Conservation (phyloP, 2,329 filamentous ascomycete species). For the Fusarium sulawesiense region DNA sequence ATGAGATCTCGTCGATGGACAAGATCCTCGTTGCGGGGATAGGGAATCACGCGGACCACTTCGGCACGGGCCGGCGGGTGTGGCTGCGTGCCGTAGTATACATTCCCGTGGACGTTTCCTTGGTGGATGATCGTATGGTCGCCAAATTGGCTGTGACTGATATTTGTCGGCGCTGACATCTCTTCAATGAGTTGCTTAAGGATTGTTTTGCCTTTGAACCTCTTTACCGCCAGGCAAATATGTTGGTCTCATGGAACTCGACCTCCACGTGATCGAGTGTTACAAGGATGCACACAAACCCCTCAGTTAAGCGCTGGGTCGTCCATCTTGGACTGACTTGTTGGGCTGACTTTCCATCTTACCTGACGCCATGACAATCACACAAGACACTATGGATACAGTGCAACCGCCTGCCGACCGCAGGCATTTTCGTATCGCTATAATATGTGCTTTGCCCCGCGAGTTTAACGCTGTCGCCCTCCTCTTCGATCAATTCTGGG, state of each 20-base stretch:
- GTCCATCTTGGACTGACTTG: background rate
- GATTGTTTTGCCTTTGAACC: no score
- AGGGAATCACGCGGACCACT: slow-evolving; percentile 34
- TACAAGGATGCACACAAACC: background rate
- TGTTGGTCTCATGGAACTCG: background rate
- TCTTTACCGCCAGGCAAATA: background rate
- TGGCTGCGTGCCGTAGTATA: background rate
- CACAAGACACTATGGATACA: background rate
- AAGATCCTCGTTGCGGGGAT: slow-evolving; percentile 43
- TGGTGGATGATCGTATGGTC: background rate
- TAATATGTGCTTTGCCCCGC: background rate
- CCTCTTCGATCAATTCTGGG: slow-evolving; percentile 40
- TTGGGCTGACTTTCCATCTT: background rate
- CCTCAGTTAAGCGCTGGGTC: background rate
- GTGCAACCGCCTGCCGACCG: background rate
- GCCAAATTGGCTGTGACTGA: background rate
- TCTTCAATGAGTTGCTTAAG: background rate
- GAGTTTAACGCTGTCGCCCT: background rate
- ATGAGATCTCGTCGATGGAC: slow-evolving; percentile 39
- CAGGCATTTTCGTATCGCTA: background rate
- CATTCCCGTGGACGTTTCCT: slow-evolving; percentile 4
- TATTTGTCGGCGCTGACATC: rapidly evolving
- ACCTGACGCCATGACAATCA: rapidly evolving
- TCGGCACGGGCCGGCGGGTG: slow-evolving; percentile 3
- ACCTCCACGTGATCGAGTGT: background rate